A percentile compares a stretch with the other conserved stretches of the same genome.
These are phyloP conservation scores for Suillus fuscotomentosus DNA, from an alignment of 768 basidiomycete species.

Conservation along the genomic window DNA sequence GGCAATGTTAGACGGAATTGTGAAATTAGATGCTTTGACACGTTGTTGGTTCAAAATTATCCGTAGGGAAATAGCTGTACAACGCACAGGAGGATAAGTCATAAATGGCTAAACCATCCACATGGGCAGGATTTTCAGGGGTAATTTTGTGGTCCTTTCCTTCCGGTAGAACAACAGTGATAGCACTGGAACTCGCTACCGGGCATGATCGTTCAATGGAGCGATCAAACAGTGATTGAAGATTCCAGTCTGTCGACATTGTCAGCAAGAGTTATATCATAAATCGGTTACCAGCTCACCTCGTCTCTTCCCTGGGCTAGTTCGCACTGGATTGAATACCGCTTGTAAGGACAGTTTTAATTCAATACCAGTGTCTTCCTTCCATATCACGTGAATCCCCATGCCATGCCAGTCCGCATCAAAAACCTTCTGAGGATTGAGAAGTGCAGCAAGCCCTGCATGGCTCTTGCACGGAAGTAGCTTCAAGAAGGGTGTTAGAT, in stretches of 20 bases:
- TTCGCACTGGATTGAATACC: constrained; percentile 75
- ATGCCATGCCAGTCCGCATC: constrained; percentile 93
- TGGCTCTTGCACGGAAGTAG: constrained; percentile 89
- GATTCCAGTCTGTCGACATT: constrained; percentile 63
- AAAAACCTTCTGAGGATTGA: constrained; percentile 85
- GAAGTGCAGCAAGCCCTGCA: constrained; percentile 78
- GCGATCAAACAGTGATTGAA: constrained; percentile 66
- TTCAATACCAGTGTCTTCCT: constrained; percentile 54
- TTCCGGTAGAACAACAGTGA: constrained; percentile 49
- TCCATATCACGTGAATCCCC: constrained; percentile 72
- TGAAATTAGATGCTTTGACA: constrained; percentile 6
- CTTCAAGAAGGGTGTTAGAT: constrained; percentile 93
- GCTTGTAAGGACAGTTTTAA: constrained; percentile 70
- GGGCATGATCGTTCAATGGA: constrained; percentile 65
- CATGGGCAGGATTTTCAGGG: constrained; percentile 48
- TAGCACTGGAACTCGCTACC: constrained; percentile 58
- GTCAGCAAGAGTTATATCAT: constrained; percentile 1
- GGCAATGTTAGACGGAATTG: constrained; percentile 49
- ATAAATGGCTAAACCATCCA: constrained; percentile 43
- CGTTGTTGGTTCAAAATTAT: not conserved
- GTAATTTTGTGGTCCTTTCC: constrained; percentile 42
- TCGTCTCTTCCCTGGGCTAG: constrained; percentile 47
- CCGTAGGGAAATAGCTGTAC: not conserved
- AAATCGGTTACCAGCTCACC: constrained; percentile 37
- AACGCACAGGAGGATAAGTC: constrained; percentile 47